Percentiles rank a stretch among this genome's conserved stretches.
Conservation (phyloP, 2,329 filamentous ascomycete species). For the Fonsecaea pedrosoi region DNA sequence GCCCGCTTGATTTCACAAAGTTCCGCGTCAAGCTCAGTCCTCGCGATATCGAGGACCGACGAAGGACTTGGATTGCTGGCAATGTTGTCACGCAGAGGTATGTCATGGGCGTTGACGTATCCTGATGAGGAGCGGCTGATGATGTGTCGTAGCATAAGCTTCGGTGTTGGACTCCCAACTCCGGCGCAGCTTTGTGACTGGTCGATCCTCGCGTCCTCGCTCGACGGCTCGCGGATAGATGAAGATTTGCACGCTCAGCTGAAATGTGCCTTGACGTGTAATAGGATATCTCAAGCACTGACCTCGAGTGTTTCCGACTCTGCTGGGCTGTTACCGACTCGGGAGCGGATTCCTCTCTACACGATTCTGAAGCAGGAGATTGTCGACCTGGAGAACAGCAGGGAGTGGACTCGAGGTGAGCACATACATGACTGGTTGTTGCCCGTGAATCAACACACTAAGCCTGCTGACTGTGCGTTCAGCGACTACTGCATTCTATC, state of each 20-base stretch:
- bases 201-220: constrained; percentile 11
- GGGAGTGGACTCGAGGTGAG: constrained; percentile 8
- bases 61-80: constrained; percentile 70
- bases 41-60: constrained; percentile 67
- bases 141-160: constrained; percentile 19
- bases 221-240: constrained; percentile 8
- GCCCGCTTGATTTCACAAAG: constrained; percentile 61
- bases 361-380: constrained; percentile 22
- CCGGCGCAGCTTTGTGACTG: constrained; percentile 19
- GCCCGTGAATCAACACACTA: neutral
- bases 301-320: constrained; percentile 3
- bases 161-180: constrained; percentile 21
- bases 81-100: constrained; percentile 66
- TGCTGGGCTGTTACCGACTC: constrained; percentile 1
- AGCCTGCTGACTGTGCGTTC: neutral
- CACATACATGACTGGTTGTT: neutral
- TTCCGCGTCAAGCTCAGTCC: constrained; percentile 60
- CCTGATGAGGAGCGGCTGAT: neutral
- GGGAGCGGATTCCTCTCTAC: constrained; percentile 22
- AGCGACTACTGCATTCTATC: constrained; percentile 23
- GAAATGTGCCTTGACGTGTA: constrained; percentile 15
- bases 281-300: constrained; percentile 13
- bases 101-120: neutral
- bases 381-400: constrained; percentile 14
- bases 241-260: constrained; percentile 9